These are phyloP conservation scores for Pleurotus tuoliensis DNA, from an alignment of 768 basidiomycete species.

Conservation along the genomic window DNA sequence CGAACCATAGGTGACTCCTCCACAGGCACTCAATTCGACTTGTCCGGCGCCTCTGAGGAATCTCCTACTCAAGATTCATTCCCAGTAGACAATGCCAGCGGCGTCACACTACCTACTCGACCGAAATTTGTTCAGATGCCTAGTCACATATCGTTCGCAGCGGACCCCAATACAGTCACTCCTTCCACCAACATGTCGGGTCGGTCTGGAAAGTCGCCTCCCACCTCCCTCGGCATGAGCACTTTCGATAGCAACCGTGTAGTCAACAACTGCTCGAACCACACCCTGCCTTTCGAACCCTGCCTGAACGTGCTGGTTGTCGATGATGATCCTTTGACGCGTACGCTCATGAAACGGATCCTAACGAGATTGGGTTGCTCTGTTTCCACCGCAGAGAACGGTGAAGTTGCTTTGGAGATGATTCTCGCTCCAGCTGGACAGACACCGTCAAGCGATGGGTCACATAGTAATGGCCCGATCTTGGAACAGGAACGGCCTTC, in stretches of 20 bases:
- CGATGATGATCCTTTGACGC: slow-evolving; percentile 79
- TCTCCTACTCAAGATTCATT: neutral
- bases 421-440: slow-evolving; percentile 43
- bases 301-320: slow-evolving; percentile 72
- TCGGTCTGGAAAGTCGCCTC: slow-evolving; percentile 17
- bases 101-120: slow-evolving; percentile 13
- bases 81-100: neutral
- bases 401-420: slow-evolving; percentile 70
- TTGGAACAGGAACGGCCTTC: slow-evolving; percentile 27
- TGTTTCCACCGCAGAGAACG: slow-evolving; percentile 83
- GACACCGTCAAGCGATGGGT: slow-evolving; percentile 38
- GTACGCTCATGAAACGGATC: slow-evolving; percentile 77
- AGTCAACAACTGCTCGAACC: slow-evolving; percentile 34
- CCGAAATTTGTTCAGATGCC: slow-evolving; percentile 38
- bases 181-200: slow-evolving; percentile 20
- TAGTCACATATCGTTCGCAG: slow-evolving; percentile 26
- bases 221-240: slow-evolving; percentile 26
- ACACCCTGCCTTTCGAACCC: slow-evolving; percentile 39
- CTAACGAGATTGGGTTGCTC: slow-evolving; percentile 73
- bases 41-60: slow-evolving; percentile 1
- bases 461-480: slow-evolving; percentile 31
- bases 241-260: slow-evolving; percentile 36
- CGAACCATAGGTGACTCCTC: slow-evolving; percentile 38
- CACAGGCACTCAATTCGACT: slow-evolving; percentile 28
- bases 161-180: slow-evolving; percentile 19